Base-by-base conservation (phyloP, 2,329 filamentous ascomycete genomes). In the Hypoxylon sp. region DNA sequence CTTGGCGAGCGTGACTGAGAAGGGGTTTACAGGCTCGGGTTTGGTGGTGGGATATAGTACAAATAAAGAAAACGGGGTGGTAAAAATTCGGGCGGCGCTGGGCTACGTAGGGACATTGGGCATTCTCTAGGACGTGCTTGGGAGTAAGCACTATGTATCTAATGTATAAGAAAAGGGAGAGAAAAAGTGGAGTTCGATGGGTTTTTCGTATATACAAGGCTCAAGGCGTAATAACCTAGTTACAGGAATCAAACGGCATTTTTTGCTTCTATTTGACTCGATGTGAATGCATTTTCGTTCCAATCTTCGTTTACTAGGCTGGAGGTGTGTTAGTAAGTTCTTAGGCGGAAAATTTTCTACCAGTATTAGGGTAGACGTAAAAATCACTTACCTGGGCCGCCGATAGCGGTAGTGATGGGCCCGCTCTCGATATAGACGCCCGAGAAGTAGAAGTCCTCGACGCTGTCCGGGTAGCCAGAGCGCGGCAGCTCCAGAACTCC, bases 371-470 rank as follows among this genome's bases (percentile, higher is more conserved):
- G 17, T 19, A 22, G 1, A 31, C 3, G 8, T 14, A 14, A 14
- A 3, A 31, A 8, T 62, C 26, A 69, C 65, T 64, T 62, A 75
- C 73, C 60, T 4, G 77, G 76, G 4, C 78, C 77, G 47, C 75
- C 70, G 29, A 80, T 70, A 24, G 74, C 67, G 29, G 79, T 81
- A 42, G 80, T 82, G 44, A 82, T 78, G 17, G 75, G 29, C 13
- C 87, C 89, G 52, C 81, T 84, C 84, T 94, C 91, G 56, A 93
- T 83, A 74, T 92, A 93, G 6, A 92, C 88, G 14, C 91, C 91
- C 2, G 87, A 90, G 81, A 92, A 93, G 78, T 87, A 92, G 83
- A 90, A 91, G 77, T 93, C 90, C 82, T 92, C 90, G 35, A 78
- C 83, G 2, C 76, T 78, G 51, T 88, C 86, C 50, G 84, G 79